Evolutionary conservation across 2,329 filamentous ascomycete genomes (phyloP).

Genomic region (Clonostachys chloroleuca): DNA sequence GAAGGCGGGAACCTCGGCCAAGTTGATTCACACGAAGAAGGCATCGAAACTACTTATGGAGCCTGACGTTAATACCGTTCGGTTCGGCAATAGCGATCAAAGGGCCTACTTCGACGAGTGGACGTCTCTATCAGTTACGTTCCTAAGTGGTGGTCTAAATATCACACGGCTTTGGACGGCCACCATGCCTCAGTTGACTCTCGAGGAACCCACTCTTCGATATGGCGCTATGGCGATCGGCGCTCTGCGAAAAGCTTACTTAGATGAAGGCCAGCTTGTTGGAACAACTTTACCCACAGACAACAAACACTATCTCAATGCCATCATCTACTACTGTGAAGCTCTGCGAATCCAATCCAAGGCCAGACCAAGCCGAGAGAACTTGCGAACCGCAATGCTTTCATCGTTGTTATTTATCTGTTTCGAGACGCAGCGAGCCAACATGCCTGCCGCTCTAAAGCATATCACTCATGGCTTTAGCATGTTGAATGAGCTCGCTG

Average conservation of each 20-base stretch:
- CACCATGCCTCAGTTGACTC: slow-evolving; percentile 31
- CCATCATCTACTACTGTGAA: slow-evolving; percentile 32
- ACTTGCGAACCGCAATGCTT: slow-evolving; percentile 28
- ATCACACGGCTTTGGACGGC: slow-evolving; percentile 28
- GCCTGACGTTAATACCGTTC: slow-evolving; percentile 22
- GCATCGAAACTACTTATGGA: slow-evolving; percentile 21
- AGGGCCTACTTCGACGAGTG: slow-evolving; percentile 30
- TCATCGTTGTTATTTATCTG: slow-evolving; percentile 34
- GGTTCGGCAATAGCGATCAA: slow-evolving; percentile 25
- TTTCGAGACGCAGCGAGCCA: slow-evolving; percentile 32
- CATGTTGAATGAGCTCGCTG: slow-evolving; percentile 30
- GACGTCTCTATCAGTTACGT: slow-evolving; percentile 23
- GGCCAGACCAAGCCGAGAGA: slow-evolving; percentile 25
- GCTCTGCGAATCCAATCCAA: slow-evolving; percentile 31
- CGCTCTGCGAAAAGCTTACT: slow-evolving; percentile 26
- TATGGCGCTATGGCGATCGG: slow-evolving; percentile 34
- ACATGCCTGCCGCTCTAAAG: slow-evolving; percentile 30
- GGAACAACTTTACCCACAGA: slow-evolving; percentile 9
- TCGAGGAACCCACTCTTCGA: slow-evolving; percentile 27
- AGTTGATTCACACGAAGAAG: slow-evolving; percentile 22
- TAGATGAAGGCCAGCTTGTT: slow-evolving; percentile 11
- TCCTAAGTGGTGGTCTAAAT: slow-evolving; percentile 25
- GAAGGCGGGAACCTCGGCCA: slow-evolving; percentile 5
- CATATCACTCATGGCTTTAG: slow-evolving; percentile 33
- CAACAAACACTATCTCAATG: slow-evolving; percentile 32